Base-by-base conservation (phyloP, 257 asterid genomes). In the Capsicum chinense region DNA sequence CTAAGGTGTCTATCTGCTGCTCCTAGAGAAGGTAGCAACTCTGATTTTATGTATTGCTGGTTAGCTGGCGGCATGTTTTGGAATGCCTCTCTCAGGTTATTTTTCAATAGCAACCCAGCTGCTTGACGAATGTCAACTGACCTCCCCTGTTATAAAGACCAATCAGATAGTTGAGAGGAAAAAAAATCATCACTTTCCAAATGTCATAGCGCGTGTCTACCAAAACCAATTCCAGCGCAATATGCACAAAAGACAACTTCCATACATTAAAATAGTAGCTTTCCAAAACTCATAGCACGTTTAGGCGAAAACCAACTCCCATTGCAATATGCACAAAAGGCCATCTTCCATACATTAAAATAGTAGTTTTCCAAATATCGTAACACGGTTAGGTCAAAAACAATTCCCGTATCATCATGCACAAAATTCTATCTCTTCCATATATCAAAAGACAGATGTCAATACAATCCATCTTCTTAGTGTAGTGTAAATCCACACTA, bases 101-200 rank as follows among this genome's bases (percentile, higher is more conserved):
- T 97, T 88, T 97, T 97, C 86, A 97, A 90, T 56, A 97, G 95
- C 89, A 97, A 86, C 78, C 99, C 99, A 47, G 99, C 99, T 74
- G 99, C 97, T 91, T 97, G 99, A 85, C 99, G 93, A 85, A 93
- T 88, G 91, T 97, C 99, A 83, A 97, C 92, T 6, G 97, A 89
- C 86, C 86, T 93, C 26, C 95, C 99, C 99, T 97, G 95, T 83
- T n/a, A 91, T n/a, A 84, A 67, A 58, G 39, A 83, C 86, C 82
- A 78, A 76, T 26, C 82, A 78, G 64, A 78, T 54, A 21, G 50
- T 54, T 78, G 63, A 78, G 66, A 52, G n/a, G 14, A 9, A 54
- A 16, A 68, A 6, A 19, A 47, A 35, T 44, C 5, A 56, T 17
- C 17, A 54, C 15, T 83, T 82, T 66, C 56, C 48, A 82, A 66